Evolutionary conservation across 2,329 filamentous ascomycete genomes (phyloP).

Genomic region (Allantophomopsis lycopodina): DNA sequence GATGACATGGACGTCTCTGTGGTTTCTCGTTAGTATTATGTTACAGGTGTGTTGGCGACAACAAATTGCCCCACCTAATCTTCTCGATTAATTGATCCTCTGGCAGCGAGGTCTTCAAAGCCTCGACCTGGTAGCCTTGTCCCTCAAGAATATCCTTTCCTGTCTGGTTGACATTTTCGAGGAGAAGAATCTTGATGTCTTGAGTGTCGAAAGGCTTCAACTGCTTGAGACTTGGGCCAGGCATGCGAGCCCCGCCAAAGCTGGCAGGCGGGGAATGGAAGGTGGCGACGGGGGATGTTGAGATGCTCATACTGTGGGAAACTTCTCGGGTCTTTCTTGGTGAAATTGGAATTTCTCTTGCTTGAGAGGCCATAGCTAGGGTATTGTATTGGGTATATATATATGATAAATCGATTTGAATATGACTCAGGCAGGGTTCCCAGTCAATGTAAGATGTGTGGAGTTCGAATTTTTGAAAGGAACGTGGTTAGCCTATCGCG

Average conservation of each 20-base stretch:
- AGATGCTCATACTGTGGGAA: conserved; percentile 52
- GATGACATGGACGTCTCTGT: conserved; percentile 87
- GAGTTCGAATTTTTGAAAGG: too few relatives aligned
- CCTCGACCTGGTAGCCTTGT: conserved; percentile 95
- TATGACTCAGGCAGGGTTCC: not conserved
- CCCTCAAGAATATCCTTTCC: conserved; percentile 68
- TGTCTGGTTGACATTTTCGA: conserved; percentile 92
- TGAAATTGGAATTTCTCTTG: conserved; percentile 32
- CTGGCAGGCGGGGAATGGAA: conserved; percentile 64
- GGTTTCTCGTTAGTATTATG: conserved; percentile 8
- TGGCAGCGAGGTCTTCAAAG: conserved; percentile 73
- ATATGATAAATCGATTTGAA: not conserved
- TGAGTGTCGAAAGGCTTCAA: conserved; percentile 92
- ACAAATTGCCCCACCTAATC: conserved; percentile 52
- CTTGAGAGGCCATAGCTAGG: conserved; percentile 15
- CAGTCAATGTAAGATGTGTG: too few relatives aligned
- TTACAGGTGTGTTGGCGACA: conserved; percentile 1
- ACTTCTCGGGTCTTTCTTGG: conserved; percentile 24
- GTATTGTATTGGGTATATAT: not conserved
- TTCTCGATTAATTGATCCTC: conserved; percentile 95
- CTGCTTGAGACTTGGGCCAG: conserved; percentile 46
- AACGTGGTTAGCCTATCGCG: too few relatives aligned
- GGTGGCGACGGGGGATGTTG: conserved; percentile 59
- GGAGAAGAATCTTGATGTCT: conserved; percentile 88
- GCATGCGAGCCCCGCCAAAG: conserved; percentile 32